Base-by-base conservation (phyloP, 1,284 basidiomycete genomes). In the Butyriboletus regius region DNA sequence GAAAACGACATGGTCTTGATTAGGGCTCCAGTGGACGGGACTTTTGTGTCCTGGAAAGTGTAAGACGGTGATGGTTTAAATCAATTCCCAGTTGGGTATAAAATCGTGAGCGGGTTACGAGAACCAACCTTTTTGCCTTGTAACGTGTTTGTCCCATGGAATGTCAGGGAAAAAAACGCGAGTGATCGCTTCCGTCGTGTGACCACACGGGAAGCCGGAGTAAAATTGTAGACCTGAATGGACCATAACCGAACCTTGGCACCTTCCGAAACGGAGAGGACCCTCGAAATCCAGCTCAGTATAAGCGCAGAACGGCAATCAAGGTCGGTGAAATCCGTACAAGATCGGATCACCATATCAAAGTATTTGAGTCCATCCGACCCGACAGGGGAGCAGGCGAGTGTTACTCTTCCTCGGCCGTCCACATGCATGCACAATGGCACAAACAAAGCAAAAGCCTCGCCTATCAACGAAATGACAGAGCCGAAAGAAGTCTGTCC, bases 141-240 rank as follows among this genome's bases (percentile, higher is more conserved):
- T 28, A 37, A 43, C 28, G 9, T 32, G 22, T 35, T 17, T 35
- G 34, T 49, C 33, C 40, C 18, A 34, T 46, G 24, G 18, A 20
- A 8, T 38, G 48, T 35, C 17, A 36, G 8, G n/a, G 17, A 40
- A 53, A 45, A 49, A 9, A 37, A 22, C n/a, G n/a, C 22, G 28
- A n/a, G 13, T 38, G 29, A 28, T 41, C 52, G 46, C 46, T 50
- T 55, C 52, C 20, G 37, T 20, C 46, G 40, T 18, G 53, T 32
- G 37, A 28, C 10, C 10, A 43, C 28, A 43, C 29, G 7, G 15
- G 18, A 38, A 28, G 48, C 28, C 28, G 28, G 28, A 12, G 10
- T 28, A 28, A 32, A 32, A 14, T 13, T 15, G 34, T 22, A 17
- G 33, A 28, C 36, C 28, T 44, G n/a, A 28, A n/a, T 17, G 2